These are phyloP conservation scores for Cyphellophora attinorum DNA, from an alignment of 2,329 filamentous ascomycete species.

Conservation along the genomic window DNA sequence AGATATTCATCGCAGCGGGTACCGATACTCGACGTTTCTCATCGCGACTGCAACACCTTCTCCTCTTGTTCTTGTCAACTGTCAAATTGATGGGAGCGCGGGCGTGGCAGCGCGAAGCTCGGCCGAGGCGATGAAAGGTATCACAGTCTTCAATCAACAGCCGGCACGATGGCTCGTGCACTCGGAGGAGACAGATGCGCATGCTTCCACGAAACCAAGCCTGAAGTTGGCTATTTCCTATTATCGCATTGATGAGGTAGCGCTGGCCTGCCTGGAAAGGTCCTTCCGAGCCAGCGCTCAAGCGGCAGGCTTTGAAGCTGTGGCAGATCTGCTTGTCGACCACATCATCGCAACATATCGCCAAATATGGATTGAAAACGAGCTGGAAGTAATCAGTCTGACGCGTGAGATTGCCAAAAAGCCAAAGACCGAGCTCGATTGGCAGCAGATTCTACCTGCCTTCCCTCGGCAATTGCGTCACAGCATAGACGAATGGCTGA, in stretches of 20 bases:
- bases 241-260: slow-evolving; percentile 65
- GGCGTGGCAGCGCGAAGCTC: slow-evolving; percentile 47
- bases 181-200: slow-evolving; percentile 6
- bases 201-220: slow-evolving; percentile 4
- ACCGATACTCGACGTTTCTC: slow-evolving; percentile 81
- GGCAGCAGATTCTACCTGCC: slow-evolving; percentile 42
- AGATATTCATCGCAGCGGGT: slow-evolving; percentile 78
- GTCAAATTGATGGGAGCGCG: slow-evolving; percentile 60
- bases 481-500: slow-evolving; percentile 42
- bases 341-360: slow-evolving; percentile 39
- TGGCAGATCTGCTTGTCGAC: slow-evolving; percentile 43
- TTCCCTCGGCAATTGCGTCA: slow-evolving; percentile 35
- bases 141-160: slow-evolving; percentile 69
- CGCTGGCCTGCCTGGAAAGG: slow-evolving; percentile 40
- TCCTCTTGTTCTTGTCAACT: slow-evolving; percentile 64
- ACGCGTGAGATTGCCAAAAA: slow-evolving; percentile 43
- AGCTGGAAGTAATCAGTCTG: slow-evolving; percentile 47
- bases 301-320: slow-evolving; percentile 34
- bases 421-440: slow-evolving; percentile 42
- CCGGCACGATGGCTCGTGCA: slow-evolving; percentile 49
- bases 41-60: slow-evolving; percentile 69
- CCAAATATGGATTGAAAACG: slow-evolving; percentile 34
- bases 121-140: slow-evolving; percentile 29
- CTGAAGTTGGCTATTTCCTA: slow-evolving; percentile 61
- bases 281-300: slow-evolving; percentile 38